Evolutionary conservation across 208 protist species (phyloP).

Genomic region (Trypanosoma melophagium): DNA sequence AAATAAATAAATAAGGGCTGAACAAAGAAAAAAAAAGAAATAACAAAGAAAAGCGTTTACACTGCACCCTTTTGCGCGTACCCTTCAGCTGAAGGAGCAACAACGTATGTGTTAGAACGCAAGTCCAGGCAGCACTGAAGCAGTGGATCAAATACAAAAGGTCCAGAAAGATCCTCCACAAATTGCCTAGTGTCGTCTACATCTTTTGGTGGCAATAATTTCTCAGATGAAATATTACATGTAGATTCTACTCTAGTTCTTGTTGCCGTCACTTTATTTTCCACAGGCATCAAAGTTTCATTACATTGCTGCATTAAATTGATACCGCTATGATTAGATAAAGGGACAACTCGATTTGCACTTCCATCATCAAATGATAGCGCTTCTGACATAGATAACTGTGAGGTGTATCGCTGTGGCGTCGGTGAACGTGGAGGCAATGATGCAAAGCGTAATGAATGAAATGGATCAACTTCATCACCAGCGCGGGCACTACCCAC

Average conservation of each 20-base stretch:
- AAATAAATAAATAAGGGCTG: background rate
- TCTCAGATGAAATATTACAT: background rate
- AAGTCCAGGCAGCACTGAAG: constrained; percentile 72
- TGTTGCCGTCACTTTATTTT: no score
- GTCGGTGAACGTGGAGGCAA: background rate
- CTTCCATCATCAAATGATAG: no score
- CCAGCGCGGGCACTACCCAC: constrained; percentile 8
- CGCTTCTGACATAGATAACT: no score
- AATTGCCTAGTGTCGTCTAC: background rate
- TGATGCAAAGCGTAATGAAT: background rate
- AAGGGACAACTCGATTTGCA: no score
- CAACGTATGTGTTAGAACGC: constrained; percentile 45
- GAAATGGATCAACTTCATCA: background rate
- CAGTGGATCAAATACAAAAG: constrained; percentile 74
- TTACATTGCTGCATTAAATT: no score
- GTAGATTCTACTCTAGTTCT: no score
- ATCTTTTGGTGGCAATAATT: background rate
- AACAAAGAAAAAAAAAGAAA: constrained; percentile 1
- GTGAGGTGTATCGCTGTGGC: background rate
- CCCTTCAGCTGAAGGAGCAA: background rate
- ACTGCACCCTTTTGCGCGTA: background rate
- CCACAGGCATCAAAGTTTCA: no score
- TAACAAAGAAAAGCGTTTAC: background rate
- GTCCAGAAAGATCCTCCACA: constrained; percentile 1
- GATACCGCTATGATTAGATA: no score